Percentiles rank a stretch among this genome's conserved stretches.
These are phyloP conservation scores for Sporothrix phasma DNA, from an alignment of 2,329 filamentous ascomycete species.

Conservation along the genomic window DNA sequence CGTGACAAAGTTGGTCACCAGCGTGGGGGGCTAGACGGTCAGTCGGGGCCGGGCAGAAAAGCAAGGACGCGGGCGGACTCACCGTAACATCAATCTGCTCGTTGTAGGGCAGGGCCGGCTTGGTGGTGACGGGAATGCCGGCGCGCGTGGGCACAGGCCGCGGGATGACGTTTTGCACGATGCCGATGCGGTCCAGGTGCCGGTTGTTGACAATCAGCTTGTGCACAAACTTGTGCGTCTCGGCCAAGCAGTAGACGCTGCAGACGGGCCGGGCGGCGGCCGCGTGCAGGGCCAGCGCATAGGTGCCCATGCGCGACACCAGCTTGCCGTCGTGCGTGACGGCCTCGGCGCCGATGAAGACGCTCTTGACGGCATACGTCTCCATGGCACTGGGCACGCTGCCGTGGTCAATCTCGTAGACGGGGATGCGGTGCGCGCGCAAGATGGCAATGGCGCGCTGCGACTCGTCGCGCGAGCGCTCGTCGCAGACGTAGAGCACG, in stretches of 20 bases:
- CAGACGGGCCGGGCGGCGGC: conserved; percentile 42
- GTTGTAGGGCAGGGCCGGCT: conserved; percentile 29
- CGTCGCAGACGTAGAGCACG: conserved; percentile 68
- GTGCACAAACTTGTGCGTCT: conserved; percentile 94
- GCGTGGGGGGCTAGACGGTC: conserved; percentile 45
- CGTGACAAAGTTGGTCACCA: conserved; percentile 65
- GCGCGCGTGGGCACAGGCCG: conserved; percentile 28
- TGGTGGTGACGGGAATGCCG: conserved; percentile 19
- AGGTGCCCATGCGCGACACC: conserved; percentile 75
- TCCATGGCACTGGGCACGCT: conserved; percentile 68
- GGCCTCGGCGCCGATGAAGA: conserved; percentile 66
- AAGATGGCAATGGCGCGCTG: conserved; percentile 61
- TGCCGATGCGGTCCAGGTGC: conserved; percentile 52
- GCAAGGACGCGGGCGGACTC: conserved; percentile 22
- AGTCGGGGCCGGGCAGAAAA: not conserved
- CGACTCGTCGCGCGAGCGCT: conserved; percentile 46
- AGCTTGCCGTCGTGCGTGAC: conserved; percentile 92
- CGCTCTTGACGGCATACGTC: conserved; percentile 55
- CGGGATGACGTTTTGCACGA: conserved; percentile 63
- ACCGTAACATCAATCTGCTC: conserved; percentile 64
- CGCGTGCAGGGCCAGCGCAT: conserved; percentile 76
- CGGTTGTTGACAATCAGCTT: conserved; percentile 75
- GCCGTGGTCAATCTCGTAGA: conserved; percentile 68
- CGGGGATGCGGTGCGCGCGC: conserved; percentile 64
- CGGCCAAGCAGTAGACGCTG: conserved; percentile 80